Conservation (phyloP, 2,329 filamentous ascomycete species). For the Fusarium duplospermum region DNA sequence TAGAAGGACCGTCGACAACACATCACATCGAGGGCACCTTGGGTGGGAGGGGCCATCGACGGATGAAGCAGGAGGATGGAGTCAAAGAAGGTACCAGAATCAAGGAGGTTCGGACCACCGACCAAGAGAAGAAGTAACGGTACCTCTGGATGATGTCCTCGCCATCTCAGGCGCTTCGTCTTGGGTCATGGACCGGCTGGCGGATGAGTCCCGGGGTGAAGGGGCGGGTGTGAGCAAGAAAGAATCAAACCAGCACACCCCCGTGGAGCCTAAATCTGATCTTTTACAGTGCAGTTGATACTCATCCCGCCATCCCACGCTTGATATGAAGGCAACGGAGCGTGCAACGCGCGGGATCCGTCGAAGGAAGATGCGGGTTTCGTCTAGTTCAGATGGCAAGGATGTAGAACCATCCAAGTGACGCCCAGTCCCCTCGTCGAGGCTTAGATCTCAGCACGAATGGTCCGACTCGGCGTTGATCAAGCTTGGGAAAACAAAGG, state of each 20-base stretch:
- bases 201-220: not conserved
- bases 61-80: not conserved
- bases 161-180: not conserved
- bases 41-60: not conserved
- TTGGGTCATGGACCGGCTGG: not conserved
- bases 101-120: not conserved
- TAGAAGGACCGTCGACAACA: not conserved
- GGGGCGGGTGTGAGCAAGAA: conserved; percentile 4
- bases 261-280: not conserved
- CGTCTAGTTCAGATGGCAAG: conserved; percentile 22
- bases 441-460: not conserved
- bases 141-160: not conserved
- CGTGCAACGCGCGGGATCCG: not conserved
- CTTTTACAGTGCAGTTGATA: conserved; percentile 20
- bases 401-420: not conserved
- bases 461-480: not conserved
- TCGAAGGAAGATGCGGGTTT: conserved; percentile 16
- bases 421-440: not conserved
- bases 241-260: conserved; percentile 24
- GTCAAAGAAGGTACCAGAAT: not conserved
- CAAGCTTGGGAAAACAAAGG: not conserved
- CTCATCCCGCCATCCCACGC: not conserved
- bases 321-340: not conserved
- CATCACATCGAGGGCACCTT: not conserved
- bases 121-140: not conserved